Evolutionary conservation across 2,329 filamentous ascomycete species (phyloP).

Genomic region (Penicillium thymicola): DNA sequence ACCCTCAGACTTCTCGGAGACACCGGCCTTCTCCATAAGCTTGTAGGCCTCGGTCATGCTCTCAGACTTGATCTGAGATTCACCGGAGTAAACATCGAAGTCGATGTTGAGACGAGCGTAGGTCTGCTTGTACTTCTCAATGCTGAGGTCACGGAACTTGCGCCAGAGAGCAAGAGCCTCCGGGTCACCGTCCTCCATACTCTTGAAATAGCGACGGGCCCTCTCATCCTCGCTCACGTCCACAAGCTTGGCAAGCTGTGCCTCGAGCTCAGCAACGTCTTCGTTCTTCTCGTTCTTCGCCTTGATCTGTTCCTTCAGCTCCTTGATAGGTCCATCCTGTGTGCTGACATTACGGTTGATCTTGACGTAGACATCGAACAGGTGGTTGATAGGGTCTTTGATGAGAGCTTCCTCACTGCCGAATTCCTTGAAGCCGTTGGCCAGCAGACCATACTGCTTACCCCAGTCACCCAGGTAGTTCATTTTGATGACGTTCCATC

Average conservation of each 20-base stretch:
- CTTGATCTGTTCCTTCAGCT: slow-evolving; percentile 50
- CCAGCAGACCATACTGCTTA: slow-evolving; percentile 64
- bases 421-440: slow-evolving; percentile 60
- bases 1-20: slow-evolving; percentile 63
- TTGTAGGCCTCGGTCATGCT: slow-evolving; percentile 61
- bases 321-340: slow-evolving; percentile 57
- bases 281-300: slow-evolving; percentile 49
- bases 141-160: slow-evolving; percentile 62
- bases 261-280: slow-evolving; percentile 48
- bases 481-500: slow-evolving; percentile 62
- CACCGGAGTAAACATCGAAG: slow-evolving; percentile 66
- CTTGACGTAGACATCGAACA: slow-evolving; percentile 65
- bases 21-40: slow-evolving; percentile 56
- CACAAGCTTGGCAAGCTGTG: slow-evolving; percentile 48
- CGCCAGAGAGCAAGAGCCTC: slow-evolving; percentile 61
- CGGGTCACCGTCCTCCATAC: slow-evolving; percentile 62
- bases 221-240: slow-evolving; percentile 58
- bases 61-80: slow-evolving; percentile 63
- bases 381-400: slow-evolving; percentile 61
- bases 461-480: slow-evolving; percentile 69
- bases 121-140: slow-evolving; percentile 62
- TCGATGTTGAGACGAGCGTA: slow-evolving; percentile 63
- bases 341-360: slow-evolving; percentile 56
- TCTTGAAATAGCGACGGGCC: slow-evolving; percentile 63
- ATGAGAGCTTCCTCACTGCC: slow-evolving; percentile 59